Evolutionary conservation across 306 rosid genomes (phyloP).

Genomic region (Gastrolobium bilobum): DNA sequence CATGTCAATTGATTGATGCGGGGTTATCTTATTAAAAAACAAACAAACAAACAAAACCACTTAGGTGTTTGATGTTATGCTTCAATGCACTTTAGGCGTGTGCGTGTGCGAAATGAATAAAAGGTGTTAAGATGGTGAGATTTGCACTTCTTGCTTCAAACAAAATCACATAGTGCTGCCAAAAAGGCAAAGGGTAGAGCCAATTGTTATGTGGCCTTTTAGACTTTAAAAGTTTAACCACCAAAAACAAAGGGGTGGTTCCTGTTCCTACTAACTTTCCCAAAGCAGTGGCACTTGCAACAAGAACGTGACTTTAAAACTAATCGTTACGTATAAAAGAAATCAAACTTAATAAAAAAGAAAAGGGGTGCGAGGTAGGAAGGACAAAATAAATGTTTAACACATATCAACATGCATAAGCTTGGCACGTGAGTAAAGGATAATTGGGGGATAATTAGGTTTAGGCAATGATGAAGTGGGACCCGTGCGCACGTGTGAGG

Average conservation of each 20-base stretch:
- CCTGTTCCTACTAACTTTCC: slow-evolving; percentile 53
- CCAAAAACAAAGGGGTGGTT: slow-evolving; percentile 67
- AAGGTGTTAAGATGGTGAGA: slow-evolving; percentile 38
- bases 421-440: slow-evolving; percentile 60
- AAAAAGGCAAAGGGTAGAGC: slow-evolving; percentile 54
- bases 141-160: slow-evolving; percentile 50
- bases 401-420: slow-evolving; percentile 15
- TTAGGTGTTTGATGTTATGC: slow-evolving; percentile 54
- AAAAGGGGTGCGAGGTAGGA: slow-evolving; percentile 24
- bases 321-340: not conserved
- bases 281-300: slow-evolving; percentile 61
- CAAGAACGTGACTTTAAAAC: slow-evolving; percentile 60
- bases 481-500: slow-evolving; percentile 63
- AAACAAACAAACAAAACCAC: slow-evolving; percentile 25
- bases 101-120: slow-evolving; percentile 40
- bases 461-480: slow-evolving; percentile 56
- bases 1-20: slow-evolving; percentile 44
- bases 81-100: slow-evolving; percentile 20
- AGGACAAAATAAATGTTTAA: slow-evolving; percentile 32
- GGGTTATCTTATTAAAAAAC: slow-evolving; percentile 29
- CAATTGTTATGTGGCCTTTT: slow-evolving; percentile 46
- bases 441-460: slow-evolving; percentile 47
- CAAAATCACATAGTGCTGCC: slow-evolving; percentile 54
- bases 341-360: not conserved
- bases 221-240: slow-evolving; percentile 53